Base-by-base conservation (phyloP, 2,329 filamentous ascomycete genomes). In the Blumeriella jaapii region DNA sequence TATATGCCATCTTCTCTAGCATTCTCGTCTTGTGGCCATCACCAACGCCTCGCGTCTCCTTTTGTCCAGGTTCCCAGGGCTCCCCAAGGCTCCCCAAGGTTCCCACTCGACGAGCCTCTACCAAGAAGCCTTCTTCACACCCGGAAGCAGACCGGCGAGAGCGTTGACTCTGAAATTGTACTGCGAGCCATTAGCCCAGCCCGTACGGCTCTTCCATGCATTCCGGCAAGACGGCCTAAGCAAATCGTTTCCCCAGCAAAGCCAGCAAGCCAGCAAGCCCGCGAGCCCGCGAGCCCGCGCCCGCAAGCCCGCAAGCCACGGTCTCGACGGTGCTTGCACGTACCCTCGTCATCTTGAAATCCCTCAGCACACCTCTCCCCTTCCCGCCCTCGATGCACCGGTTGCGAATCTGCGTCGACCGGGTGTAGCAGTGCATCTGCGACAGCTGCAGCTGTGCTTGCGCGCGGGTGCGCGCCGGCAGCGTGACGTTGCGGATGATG, bases 51-150 rank as follows among this genome's bases (percentile, higher is more conserved):
- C n/a, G n/a, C n/a, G n/a, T n/a, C n/a, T n/a, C n/a, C n/a, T n/a
- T n/a, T n/a, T n/a, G n/a, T n/a, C n/a, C n/a, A n/a, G n/a, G n/a
- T n/a, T n/a, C n/a, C n/a, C n/a, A n/a, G n/a, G n/a, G n/a, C n/a
- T n/a, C n/a, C n/a, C n/a, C n/a, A n/a, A n/a, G n/a, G n/a, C n/a
- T n/a, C n/a, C n/a, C n/a, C n/a, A n/a, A n/a, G n/a, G 10, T 27
- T 12, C 23, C 16, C 15, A 20, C 13, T 8, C 9, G 3, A 5
- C n/a, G 6, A 12, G 10, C 30, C 7, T 43, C 59, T 83, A 98
- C 91, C 91, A 98, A 61, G 83, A 93, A 31, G 91, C 91, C 68
- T 93, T 93, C 70, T 79, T 85, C 36, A 98, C 91, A 52, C 91
- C 91, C 0, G 91, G 89, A 34, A 98, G 58, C 42, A 84, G 75